These are phyloP conservation scores for Talaromyces liani DNA, from an alignment of 495 filamentous ascomycete species.

Conservation along the genomic window DNA sequence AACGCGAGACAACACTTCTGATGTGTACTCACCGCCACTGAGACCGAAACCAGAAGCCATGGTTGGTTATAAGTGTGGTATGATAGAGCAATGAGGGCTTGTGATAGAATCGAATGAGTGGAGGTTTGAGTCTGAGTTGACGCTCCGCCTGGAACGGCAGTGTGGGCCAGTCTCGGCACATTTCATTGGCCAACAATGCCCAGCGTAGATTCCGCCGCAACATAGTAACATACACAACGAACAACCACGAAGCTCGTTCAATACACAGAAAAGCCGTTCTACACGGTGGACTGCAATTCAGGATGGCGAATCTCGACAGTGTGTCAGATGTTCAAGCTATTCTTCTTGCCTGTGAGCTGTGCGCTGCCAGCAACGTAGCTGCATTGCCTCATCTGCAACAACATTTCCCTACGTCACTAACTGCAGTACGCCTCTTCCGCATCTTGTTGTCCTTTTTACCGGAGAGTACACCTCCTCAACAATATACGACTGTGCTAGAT, in stretches of 20 bases:
- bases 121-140: slow-evolving; percentile 2
- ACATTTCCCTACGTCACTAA: slow-evolving; percentile 49
- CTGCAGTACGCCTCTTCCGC: slow-evolving; percentile 62
- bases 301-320: slow-evolving; percentile 34
- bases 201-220: neutral
- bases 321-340: slow-evolving; percentile 41
- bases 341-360: slow-evolving; percentile 38
- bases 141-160: neutral
- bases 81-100: slow-evolving; percentile 14
- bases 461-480: slow-evolving; percentile 58
- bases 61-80: slow-evolving; percentile 19
- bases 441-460: slow-evolving; percentile 82
- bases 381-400: slow-evolving; percentile 55
- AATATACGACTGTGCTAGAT: slow-evolving; percentile 55
- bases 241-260: neutral
- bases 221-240: neutral
- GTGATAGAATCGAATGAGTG: slow-evolving; percentile 14
- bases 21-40: slow-evolving; percentile 57
- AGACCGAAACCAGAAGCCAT: slow-evolving; percentile 83
- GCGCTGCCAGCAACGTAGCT: slow-evolving; percentile 49
- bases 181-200: neutral
- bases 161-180: neutral
- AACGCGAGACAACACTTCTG: slow-evolving; percentile 10
- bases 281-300: slow-evolving; percentile 7
- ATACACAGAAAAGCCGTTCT: neutral